Evolutionary conservation across 73 alveolate species (phyloP).

Genomic region (Paramecium sonneborni): DNA sequence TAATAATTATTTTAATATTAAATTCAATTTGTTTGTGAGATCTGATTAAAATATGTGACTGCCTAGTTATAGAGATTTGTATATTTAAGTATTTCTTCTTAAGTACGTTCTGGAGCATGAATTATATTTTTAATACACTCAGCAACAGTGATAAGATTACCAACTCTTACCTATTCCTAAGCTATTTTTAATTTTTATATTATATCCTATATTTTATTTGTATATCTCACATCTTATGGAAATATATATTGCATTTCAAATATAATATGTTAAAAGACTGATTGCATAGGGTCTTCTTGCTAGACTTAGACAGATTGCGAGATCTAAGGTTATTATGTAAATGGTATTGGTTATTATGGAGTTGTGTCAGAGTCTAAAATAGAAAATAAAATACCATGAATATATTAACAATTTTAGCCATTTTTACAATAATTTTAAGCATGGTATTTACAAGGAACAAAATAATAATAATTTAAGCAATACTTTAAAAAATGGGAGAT

Average conservation of each 20-base stretch:
- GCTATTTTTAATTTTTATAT: conserved; percentile 3
- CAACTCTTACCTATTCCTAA: background rate
- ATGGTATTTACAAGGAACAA: background rate
- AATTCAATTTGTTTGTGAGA: background rate
- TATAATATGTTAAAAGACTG: background rate
- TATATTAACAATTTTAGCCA: background rate
- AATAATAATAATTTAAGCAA: background rate
- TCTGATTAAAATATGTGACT: background rate
- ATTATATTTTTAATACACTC: background rate
- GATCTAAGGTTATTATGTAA: background rate
- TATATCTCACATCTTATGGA: conserved; percentile 1
- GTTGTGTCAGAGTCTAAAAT: background rate
- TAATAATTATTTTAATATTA: background rate
- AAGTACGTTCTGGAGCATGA: background rate
- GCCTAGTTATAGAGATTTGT: background rate
- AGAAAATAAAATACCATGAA: background rate
- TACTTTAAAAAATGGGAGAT: background rate
- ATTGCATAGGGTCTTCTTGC: conserved; percentile 19
- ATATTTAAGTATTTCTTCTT: background rate
- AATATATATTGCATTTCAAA: background rate
- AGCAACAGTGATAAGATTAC: background rate
- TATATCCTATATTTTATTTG: background rate
- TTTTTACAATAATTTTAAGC: background rate
- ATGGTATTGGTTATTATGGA: background rate
- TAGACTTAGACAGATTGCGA: background rate